These are phyloP conservation scores for Scedosporium apiospermum DNA, from an alignment of 2,329 filamentous ascomycete species.

Conservation along the genomic window DNA sequence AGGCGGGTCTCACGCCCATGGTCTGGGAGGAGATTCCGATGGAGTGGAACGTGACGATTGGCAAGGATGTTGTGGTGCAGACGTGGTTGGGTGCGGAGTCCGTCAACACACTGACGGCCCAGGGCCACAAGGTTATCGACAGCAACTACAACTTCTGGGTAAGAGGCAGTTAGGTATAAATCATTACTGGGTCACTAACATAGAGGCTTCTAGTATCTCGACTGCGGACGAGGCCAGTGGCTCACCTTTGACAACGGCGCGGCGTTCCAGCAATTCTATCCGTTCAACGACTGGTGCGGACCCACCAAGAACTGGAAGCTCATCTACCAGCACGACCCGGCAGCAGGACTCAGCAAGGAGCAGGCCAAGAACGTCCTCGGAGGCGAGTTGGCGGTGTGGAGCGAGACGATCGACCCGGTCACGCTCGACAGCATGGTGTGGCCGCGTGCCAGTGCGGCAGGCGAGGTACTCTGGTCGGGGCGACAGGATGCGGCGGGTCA, in stretches of 20 bases:
- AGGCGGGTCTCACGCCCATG: constrained; percentile 58
- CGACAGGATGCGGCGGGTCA: constrained; percentile 52
- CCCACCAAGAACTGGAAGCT: constrained; percentile 75
- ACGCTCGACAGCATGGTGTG: constrained; percentile 69
- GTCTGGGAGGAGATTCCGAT: constrained; percentile 86
- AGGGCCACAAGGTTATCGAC: constrained; percentile 62
- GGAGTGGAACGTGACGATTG: constrained; percentile 67
- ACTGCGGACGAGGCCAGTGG: constrained; percentile 76
- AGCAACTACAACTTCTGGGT: constrained; percentile 74
- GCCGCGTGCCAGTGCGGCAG: constrained; percentile 66
- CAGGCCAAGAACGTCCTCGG: constrained; percentile 63
- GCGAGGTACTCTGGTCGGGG: constrained; percentile 75
- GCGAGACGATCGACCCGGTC: constrained; percentile 66
- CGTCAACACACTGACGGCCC: constrained; percentile 47
- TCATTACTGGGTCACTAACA: constrained; percentile 10
- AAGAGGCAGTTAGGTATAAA: constrained; percentile 18
- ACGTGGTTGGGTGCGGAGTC: constrained; percentile 61
- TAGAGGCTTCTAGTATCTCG: constrained; percentile 52
- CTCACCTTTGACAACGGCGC: constrained; percentile 56
- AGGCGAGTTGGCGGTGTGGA: constrained; percentile 75
- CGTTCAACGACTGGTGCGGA: constrained; percentile 72
- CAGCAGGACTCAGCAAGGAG: constrained; percentile 49
- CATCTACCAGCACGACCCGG: constrained; percentile 72
- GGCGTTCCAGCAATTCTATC: constrained; percentile 45
- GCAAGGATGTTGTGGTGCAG: constrained; percentile 65